Conservation (phyloP, 1,284 basidiomycete species). For the Ceratobasidium sp. region DNA sequence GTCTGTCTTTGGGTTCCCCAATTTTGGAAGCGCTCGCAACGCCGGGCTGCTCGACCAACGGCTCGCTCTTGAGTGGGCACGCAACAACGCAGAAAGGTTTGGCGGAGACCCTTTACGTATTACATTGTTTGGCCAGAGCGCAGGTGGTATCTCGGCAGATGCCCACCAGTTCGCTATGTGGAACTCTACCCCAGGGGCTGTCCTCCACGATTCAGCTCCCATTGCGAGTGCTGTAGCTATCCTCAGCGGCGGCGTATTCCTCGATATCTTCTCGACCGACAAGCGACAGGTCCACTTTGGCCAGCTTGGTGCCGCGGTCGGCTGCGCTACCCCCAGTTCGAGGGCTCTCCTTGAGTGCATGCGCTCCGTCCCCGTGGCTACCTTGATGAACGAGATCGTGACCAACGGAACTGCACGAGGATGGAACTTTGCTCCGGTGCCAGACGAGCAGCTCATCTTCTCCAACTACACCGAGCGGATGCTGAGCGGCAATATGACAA, state of each 20-base stretch:
- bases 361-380: not conserved
- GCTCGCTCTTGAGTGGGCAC: slow-evolving; percentile 56
- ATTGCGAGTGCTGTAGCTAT: not conserved
- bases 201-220: not conserved
- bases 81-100: slow-evolving; percentile 57
- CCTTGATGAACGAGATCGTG: slow-evolving; percentile 14
- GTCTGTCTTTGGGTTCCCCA: slow-evolving; percentile 15
- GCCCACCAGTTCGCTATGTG: not conserved
- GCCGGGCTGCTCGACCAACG: slow-evolving; percentile 59
- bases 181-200: not conserved
- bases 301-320: slow-evolving; percentile 8
- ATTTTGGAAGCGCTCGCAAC: slow-evolving; percentile 47
- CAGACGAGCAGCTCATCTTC: slow-evolving; percentile 11
- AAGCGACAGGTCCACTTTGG: slow-evolving; percentile 3
- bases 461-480: slow-evolving; percentile 21
- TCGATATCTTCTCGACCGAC: slow-evolving; percentile 13
- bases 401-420: slow-evolving; percentile 12
- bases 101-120: slow-evolving; percentile 62
- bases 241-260: slow-evolving; percentile 13
- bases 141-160: slow-evolving; percentile 55
- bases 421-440: slow-evolving; percentile 18
- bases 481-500: slow-evolving; percentile 6
- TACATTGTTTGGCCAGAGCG: slow-evolving; percentile 66
- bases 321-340: not conserved
- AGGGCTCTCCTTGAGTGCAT: slow-evolving; percentile 15